phyloP scores from a whole-genome alignment of 768 basidiomycete species.

The Myochromella boudieri region DNA sequence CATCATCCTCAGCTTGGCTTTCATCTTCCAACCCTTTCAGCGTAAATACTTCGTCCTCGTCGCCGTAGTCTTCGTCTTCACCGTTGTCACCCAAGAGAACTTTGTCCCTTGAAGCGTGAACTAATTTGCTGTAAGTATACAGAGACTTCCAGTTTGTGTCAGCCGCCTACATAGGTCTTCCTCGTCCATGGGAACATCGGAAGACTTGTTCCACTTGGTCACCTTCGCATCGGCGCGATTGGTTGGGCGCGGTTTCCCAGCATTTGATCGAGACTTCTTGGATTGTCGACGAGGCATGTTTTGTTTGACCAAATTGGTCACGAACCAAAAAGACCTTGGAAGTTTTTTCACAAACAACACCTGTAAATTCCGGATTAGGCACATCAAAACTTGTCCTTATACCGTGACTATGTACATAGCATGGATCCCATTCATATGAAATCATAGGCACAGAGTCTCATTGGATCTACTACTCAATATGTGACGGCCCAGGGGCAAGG shows the following conservation, averaged over 20 bases:
- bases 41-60: constrained; percentile 83
- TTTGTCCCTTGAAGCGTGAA: constrained; percentile 72
- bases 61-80: constrained; percentile 49
- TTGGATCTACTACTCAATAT: too few relatives aligned
- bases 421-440: too few relatives aligned
- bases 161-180: constrained; percentile 71
- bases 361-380: neutral
- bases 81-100: constrained; percentile 72
- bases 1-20: constrained; percentile 29
- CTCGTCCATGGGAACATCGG: constrained; percentile 74
- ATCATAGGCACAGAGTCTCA: too few relatives aligned
- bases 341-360: neutral
- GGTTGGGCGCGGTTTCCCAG: constrained; percentile 44
- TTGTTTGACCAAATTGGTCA: neutral
- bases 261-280: constrained; percentile 30
- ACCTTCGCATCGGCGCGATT: constrained; percentile 53
- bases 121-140: constrained; percentile 33
- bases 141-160: too few relatives aligned
- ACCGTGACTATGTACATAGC: too few relatives aligned
- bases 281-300: constrained; percentile 52
- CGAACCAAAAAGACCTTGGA: too few relatives aligned
- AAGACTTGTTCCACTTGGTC: constrained; percentile 63
- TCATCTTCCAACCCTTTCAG: constrained; percentile 58
- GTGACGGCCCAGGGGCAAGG: too few relatives aligned
- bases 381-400: too few relatives aligned